Conservation (phyloP, 371 early-diverging fungal genomes). For the Lichtheimia hyalospora region DNA sequence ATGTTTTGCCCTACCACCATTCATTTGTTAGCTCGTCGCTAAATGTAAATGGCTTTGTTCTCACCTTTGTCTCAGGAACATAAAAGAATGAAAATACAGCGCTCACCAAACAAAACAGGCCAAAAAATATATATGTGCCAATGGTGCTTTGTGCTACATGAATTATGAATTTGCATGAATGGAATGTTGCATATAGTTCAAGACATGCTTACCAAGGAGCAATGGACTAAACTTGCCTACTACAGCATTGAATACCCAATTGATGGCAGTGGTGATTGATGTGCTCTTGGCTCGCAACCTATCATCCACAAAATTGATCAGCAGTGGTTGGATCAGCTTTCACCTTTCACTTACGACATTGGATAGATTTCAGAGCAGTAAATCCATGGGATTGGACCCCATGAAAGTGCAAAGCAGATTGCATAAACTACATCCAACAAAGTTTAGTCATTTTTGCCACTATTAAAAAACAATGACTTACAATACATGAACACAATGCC, state of each 20-base stretch:
- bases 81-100: constrained; percentile 20
- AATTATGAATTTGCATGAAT: background rate
- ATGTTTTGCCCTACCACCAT: constrained; percentile 21
- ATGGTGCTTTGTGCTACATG: constrained; percentile 24
- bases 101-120: constrained; percentile 22
- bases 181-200: background rate
- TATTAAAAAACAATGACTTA: constrained; percentile 12
- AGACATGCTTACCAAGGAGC: constrained; percentile 12
- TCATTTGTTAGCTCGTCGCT: background rate
- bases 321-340: background rate
- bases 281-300: constrained; percentile 50
- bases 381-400: constrained; percentile 42
- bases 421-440: constrained; percentile 19
- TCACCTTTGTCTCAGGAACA: constrained; percentile 35
- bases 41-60: background rate
- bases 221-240: constrained; percentile 36
- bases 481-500: constrained; percentile 35
- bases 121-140: constrained; percentile 49
- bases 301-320: background rate
- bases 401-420: constrained; percentile 31
- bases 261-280: constrained; percentile 64
- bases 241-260: constrained; percentile 57
- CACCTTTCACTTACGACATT: constrained; percentile 14
- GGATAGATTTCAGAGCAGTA: constrained; percentile 64
- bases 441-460: too few relatives aligned